Evolutionary conservation across 78 protist species (phyloP), one percentile per base, ranked within the genome.

Genomic region (Dictyostelium capitatum): DNA sequence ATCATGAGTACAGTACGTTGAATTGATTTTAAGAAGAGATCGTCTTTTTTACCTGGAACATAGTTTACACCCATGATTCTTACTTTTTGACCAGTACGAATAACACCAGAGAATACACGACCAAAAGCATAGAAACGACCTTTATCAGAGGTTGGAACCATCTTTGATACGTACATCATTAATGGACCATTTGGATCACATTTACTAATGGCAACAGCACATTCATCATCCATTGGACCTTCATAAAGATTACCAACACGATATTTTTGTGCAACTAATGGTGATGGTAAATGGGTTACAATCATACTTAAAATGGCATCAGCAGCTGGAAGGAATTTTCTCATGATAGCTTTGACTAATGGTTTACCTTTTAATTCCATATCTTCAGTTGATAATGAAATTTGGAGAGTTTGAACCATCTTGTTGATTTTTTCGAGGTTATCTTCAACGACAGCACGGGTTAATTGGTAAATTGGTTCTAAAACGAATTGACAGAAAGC

Each of bases 71-170:
- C 99, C 98, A 96, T 89, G 92, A 99, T 99, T 80, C 99, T 92
- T 89, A 98, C 98, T 97, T 98, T 97, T 80, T 69, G 92, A 51
- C 99, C 99, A 37, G 99, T 97, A 84, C 94, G 70, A 82, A 98
- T 91, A 47, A 94, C 95, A 30, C 99, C 99, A 5, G 99, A 95
- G 98, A 98, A 99, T 72, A 99, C 99, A 95, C 99, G 99, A 78
- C 99, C 99, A 97, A 99, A 98, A 64, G 99, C 99, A 96, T 89
- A 97, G 99, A 99, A 99, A 79, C 99, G 98, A 50, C 99, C 99
- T 90, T 96, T 98, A 97, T 98, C 99, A 43, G 95, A 53, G 62
- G 99, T 94, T 72, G 99, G 99, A 50, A 99, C 99, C 99, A 99
- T 99, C 99, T 99, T 99, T 87, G 99, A 96, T 80, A 99, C 97